Conservation (phyloP, 345 rosid genomes). For the Euphorbia pulcherrima region DNA sequence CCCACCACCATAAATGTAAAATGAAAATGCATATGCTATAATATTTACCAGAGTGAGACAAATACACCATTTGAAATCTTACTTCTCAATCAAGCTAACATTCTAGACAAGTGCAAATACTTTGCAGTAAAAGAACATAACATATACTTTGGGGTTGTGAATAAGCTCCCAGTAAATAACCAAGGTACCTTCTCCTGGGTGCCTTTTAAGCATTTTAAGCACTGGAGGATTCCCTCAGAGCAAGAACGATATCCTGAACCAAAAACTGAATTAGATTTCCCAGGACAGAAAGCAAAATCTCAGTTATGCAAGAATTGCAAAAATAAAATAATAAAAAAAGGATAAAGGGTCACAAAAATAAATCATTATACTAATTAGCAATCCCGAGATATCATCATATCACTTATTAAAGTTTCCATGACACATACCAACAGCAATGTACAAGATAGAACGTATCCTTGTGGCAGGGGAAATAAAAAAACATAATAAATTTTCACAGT, state of each 20-base stretch:
- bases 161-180: constrained; percentile 63
- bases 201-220: constrained; percentile 75
- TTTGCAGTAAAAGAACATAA: not conserved
- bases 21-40: not conserved
- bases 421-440: constrained; percentile 25
- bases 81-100: not conserved
- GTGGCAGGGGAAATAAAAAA: constrained; percentile 13
- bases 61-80: not conserved
- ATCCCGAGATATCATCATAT: constrained; percentile 8
- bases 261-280: constrained; percentile 73
- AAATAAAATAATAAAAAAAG: constrained; percentile 8
- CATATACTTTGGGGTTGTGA: constrained; percentile 28
- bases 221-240: constrained; percentile 76
- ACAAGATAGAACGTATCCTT: constrained; percentile 18
- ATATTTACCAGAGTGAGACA: not conserved
- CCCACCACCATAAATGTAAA: not conserved
- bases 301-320: not conserved
- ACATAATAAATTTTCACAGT: constrained; percentile 37
- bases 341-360: constrained; percentile 19
- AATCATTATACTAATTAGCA: constrained; percentile 17
- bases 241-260: constrained; percentile 76
- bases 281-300: constrained; percentile 26
- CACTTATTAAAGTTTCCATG: constrained; percentile 19
- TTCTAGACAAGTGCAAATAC: not conserved
- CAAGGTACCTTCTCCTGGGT: constrained; percentile 98